phyloP scores from a whole-genome alignment of 768 basidiomycete species.

The Erythrobasidium yunnanense region DNA sequence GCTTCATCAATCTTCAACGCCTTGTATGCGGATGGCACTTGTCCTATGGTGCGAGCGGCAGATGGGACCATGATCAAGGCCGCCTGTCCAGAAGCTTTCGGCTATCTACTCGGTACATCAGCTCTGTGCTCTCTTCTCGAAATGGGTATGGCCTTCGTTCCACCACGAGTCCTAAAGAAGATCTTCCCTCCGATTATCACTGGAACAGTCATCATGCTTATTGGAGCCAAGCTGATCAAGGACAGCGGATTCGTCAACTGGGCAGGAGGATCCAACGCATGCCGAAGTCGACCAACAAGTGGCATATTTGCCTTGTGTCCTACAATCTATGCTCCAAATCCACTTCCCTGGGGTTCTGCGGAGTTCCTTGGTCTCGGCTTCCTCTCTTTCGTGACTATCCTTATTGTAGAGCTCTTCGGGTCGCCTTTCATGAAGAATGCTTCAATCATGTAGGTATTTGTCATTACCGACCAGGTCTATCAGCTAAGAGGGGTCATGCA shows the following conservation, averaged over 20 bases:
- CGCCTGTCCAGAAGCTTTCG: slow-evolving; percentile 66
- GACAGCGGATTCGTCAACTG: slow-evolving; percentile 64
- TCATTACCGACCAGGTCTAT: not conserved
- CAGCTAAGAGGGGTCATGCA: not conserved
- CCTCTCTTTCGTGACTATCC: slow-evolving; percentile 63
- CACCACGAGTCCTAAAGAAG: slow-evolving; percentile 48
- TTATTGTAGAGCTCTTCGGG: slow-evolving; percentile 70
- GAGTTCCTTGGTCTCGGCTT: slow-evolving; percentile 80
- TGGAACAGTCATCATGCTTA: slow-evolving; percentile 67
- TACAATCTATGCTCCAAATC: slow-evolving; percentile 55
- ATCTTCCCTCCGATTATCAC: slow-evolving; percentile 75
- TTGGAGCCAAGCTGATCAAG: slow-evolving; percentile 60
- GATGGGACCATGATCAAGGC: slow-evolving; percentile 51
- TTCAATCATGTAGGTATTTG: slow-evolving; percentile 31
- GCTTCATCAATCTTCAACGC: slow-evolving; percentile 47
- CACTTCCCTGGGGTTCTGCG: slow-evolving; percentile 68
- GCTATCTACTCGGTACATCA: slow-evolving; percentile 56
- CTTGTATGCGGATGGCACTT: slow-evolving; percentile 70
- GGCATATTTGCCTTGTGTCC: slow-evolving; percentile 66
- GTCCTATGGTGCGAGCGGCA: slow-evolving; percentile 50
- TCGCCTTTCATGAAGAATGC: slow-evolving; percentile 70
- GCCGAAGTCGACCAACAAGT: slow-evolving; percentile 51
- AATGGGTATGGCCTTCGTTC: slow-evolving; percentile 35
- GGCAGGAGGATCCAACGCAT: slow-evolving; percentile 72
- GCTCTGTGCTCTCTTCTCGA: not conserved